phyloP scores from a whole-genome alignment of 257 asterid species.

The Solanum ossicruentum region DNA sequence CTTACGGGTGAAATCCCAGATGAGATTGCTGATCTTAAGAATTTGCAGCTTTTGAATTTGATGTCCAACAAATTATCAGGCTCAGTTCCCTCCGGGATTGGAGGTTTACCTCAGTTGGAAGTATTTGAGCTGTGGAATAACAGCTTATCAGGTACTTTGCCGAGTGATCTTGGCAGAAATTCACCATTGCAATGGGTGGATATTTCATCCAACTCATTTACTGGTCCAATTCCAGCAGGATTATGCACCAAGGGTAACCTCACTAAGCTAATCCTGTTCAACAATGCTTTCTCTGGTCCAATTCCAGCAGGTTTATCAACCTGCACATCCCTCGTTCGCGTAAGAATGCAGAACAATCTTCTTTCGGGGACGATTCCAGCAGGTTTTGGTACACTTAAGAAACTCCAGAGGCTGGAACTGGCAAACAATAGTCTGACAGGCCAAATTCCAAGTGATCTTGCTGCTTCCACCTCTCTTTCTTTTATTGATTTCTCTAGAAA shows the following conservation, averaged over 20 bases:
- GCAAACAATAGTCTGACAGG: conserved; percentile 52
- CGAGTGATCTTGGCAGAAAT: conserved; percentile 40
- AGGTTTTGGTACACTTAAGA: conserved; percentile 54
- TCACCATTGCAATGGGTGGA: conserved; percentile 57
- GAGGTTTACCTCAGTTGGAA: conserved; percentile 21
- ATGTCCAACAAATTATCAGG: conserved; percentile 54
- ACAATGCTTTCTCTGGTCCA: conserved; percentile 53
- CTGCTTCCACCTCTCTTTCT: conserved; percentile 48
- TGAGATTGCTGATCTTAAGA: conserved; percentile 29
- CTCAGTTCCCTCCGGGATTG: conserved; percentile 33
- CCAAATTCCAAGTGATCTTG: conserved; percentile 46
- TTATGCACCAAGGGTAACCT: conserved; percentile 53
- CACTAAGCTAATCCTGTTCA: conserved; percentile 55
- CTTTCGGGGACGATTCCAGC: conserved; percentile 48
- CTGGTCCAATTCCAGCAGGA: conserved; percentile 37
- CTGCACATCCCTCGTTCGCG: conserved; percentile 47
- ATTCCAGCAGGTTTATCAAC: conserved; percentile 45
- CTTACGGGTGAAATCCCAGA: conserved; percentile 43
- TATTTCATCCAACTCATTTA: conserved; percentile 40
- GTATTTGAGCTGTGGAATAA: conserved; percentile 65
- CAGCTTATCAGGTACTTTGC: conserved; percentile 48
- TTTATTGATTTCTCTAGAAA: conserved; percentile 52
- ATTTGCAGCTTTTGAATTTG: conserved; percentile 42
- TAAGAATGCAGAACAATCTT: conserved; percentile 51
- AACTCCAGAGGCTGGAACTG: conserved; percentile 46